Evolutionary conservation across 192 early-diverging fungal genomes (phyloP).

Genomic region (Piromyces sp.): DNA sequence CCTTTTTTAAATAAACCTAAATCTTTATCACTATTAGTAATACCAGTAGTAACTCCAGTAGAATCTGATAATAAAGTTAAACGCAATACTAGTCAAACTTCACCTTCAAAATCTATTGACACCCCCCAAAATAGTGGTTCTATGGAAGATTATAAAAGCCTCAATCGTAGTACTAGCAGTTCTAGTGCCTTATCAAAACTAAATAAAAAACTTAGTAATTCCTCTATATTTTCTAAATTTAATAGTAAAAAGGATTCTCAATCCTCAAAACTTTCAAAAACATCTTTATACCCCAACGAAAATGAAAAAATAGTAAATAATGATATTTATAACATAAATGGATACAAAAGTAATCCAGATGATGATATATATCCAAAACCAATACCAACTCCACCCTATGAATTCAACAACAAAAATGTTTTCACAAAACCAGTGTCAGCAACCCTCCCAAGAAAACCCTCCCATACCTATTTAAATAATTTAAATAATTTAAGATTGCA

Average conservation of each 20-base stretch:
- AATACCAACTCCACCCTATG: not conserved
- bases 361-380: no score
- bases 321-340: no score
- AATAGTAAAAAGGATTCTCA: not conserved
- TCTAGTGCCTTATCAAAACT: not conserved
- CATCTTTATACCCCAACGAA: not conserved
- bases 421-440: not conserved
- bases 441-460: not conserved
- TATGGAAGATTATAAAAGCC: not conserved
- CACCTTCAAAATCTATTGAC: not conserved
- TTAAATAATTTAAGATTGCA: no score
- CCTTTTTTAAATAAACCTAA: not conserved
- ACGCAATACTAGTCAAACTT: not conserved
- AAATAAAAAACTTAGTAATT: not conserved
- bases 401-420: not conserved
- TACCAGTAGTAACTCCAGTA: not conserved
- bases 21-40: not conserved
- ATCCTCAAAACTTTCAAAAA: not conserved
- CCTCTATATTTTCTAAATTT: not conserved
- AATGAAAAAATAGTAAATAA: no score
- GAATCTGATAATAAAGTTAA: not conserved
- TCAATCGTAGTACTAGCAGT: not conserved
- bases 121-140: not conserved
- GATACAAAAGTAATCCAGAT: no score
- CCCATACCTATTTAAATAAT: not conserved